phyloP scores from a whole-genome alignment of 257 asterid genomes.

The Solanum arcanum region DNA sequence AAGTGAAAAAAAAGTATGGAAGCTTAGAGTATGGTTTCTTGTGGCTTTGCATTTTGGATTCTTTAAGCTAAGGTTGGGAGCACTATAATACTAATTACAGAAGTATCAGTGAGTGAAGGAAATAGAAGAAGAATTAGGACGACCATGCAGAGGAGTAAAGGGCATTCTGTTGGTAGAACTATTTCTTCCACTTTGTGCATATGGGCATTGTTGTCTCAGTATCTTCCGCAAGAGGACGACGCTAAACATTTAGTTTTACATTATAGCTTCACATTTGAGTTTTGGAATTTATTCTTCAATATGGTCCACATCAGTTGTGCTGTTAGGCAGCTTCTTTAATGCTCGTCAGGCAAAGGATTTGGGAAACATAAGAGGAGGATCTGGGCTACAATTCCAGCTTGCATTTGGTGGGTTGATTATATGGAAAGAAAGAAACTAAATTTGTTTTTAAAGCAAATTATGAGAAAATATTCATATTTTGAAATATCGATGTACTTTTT shows the following conservation, averaged over 20 bases:
- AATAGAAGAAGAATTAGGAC: not conserved
- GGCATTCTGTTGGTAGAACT: not conserved
- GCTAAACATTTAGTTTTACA: not conserved
- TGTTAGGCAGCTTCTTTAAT: not conserved
- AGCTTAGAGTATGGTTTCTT: not conserved
- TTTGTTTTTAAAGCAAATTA: not conserved
- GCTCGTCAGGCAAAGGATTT: not conserved
- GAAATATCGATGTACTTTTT: not conserved
- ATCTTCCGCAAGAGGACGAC: not conserved
- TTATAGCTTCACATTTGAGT: not conserved
- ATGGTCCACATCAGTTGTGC: not conserved
- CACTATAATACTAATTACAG: not conserved
- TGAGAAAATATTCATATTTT: not conserved
- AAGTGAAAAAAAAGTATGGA: not conserved
- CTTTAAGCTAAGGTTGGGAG: not conserved
- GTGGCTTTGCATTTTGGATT: not conserved
- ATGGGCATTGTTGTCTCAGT: not conserved
- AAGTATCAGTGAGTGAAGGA: not conserved
- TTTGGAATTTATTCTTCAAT: not conserved
- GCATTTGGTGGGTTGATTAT: not conserved
- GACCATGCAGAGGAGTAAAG: not conserved
- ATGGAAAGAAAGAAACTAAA: not conserved
- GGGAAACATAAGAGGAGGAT: not conserved
- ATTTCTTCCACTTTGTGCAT: not conserved
- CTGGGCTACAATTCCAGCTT: not conserved